Base-by-base conservation (phyloP, 495 filamentous ascomycete genomes). In the Zalerion maritima region DNA sequence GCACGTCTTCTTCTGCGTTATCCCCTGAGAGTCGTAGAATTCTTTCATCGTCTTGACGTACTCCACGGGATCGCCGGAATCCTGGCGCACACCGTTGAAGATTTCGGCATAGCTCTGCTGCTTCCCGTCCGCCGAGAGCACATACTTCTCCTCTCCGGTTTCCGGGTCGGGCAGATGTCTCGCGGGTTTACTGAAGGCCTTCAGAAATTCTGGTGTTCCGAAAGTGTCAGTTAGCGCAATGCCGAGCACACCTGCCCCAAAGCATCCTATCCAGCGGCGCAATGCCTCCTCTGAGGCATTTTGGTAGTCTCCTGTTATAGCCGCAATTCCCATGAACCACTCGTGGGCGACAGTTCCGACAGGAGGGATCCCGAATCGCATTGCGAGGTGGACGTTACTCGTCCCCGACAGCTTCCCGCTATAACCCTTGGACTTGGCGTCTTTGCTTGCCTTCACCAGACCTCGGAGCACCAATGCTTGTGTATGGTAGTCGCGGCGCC, bases 251-350 rank as follows among this genome's bases (percentile, higher is more conserved):
- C 85, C 86, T 50, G 85, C 75, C 0, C 87, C 89, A 42, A 93
- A 97, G 38, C 83, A 92, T 8, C 71, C 74, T 12, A 93, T 64
- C 89, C 89, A 97, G 47, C 85, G 81, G 27, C 67, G 55, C 44
- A 97, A 57, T 0, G 80, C 82, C 34, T 75, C 64, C 49, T 87
- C 82, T 32, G 83, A 93, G 4, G 91, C 83, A 28, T 67, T 65
- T 37, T 64, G 57, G 42, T 96, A 97, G 54, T 94, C 72, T 32
- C 80, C 64, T 3, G 79, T 86, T 43, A 94, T 80, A 19, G 89
- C 86, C 10, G 89, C 89, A 30, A 92, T 82, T 22, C 81, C 82
- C 89, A 97, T 97, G 57, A 93, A 94, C 91, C 91, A 97, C 55
- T 97, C 89, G 39, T 97, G 89, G 0, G 91, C 89, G 1, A 97